Base-by-base conservation (phyloP, 805 yeast species). In the Candida dajiaensis region DNA sequence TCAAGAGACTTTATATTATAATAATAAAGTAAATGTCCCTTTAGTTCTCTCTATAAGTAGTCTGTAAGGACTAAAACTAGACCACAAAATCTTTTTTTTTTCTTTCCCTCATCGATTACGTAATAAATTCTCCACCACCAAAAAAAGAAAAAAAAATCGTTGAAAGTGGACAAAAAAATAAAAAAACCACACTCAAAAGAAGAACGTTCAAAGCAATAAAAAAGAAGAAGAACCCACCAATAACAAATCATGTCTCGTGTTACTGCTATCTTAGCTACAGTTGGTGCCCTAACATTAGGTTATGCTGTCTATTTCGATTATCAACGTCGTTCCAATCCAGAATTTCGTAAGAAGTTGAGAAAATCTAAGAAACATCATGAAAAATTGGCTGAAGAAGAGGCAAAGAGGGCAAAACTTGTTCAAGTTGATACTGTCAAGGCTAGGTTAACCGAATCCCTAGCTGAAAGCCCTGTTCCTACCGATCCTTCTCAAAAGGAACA, bases 301-400 rank as follows among this genome's bases (percentile, higher is more conserved):
- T 92, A 94, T 69, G 87, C 92, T 47, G 71, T 80, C 35, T 94
- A 88, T 72, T 95, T 95, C 62, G 99, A 94, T 71, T 86, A 89
- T 74, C 77, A 77, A 69, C 88, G 99, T 71, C 86, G 98, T 71
- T 74, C 75, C 68, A 80, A 85, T 48, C 67, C 85, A 19, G 85
- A 79, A 48, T 95, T 94, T 76, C 86, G 99, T 74, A 81, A 77
- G 60, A 64, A 77, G 40, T 75, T 94, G 60, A 79, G 78, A 61
- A 80, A 78, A 65, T 75, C 77, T 61, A 76, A 81, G 48, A 77
- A 75, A 59, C 73, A 77, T 58, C 85, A 84, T 56, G 73, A 74
- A 50, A 81, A 81, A 62, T 66, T 70, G 53, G 77, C 79, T 48
- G 74, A 77, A 55, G 72, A 72, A 56, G 69, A 66, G 48, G 77